Percentiles rank a stretch among this genome's conserved stretches.
Evolutionary conservation across 768 basidiomycete genomes (phyloP).

Genomic region (Cystobasidium ongulense): DNA sequence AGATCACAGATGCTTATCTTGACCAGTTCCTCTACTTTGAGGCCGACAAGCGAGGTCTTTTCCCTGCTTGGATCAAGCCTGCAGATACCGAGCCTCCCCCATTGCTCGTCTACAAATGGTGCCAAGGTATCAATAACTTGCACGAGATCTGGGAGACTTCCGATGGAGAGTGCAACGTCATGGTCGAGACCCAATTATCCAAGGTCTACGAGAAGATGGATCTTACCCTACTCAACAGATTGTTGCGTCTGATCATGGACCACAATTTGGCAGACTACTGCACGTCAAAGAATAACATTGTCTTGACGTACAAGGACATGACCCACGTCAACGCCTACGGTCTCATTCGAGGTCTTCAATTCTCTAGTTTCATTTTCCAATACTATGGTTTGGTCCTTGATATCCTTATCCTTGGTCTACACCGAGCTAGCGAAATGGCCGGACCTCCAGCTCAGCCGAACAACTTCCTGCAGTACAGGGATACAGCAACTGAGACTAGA

Average conservation of each 20-base stretch:
- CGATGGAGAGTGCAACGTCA: constrained; percentile 93
- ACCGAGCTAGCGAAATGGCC: constrained; percentile 97
- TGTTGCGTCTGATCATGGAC: constrained; percentile 90
- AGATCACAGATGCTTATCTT: constrained; percentile 98
- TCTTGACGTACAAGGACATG: constrained; percentile 94
- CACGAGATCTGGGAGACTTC: constrained; percentile 97
- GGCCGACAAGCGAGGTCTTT: constrained; percentile 93
- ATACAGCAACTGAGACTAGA: constrained; percentile 85
- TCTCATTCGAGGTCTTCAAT: constrained; percentile 92
- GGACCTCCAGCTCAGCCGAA: constrained; percentile 96
- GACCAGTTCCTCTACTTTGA: constrained; percentile 99
- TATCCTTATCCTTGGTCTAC: constrained; percentile 88
- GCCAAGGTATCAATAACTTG: constrained; percentile 97
- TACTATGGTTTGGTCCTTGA: constrained; percentile 81
- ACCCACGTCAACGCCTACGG: constrained; percentile 96
- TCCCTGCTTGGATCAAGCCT: constrained; percentile 99
- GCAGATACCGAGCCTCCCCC: constrained; percentile 95
- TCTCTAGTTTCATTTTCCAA: constrained; percentile 95
- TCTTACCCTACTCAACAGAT: constrained; percentile 84
- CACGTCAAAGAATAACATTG: constrained; percentile 97
- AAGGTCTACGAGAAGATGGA: constrained; percentile 99
- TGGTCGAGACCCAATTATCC: constrained; percentile 97
- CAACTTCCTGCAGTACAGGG: constrained; percentile 94
- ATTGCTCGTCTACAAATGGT: constrained; percentile 97
- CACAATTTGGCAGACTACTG: constrained; percentile 99